These are phyloP conservation scores for Vanrija sp. DNA, from an alignment of 1,284 basidiomycete species.

Conservation along the genomic window DNA sequence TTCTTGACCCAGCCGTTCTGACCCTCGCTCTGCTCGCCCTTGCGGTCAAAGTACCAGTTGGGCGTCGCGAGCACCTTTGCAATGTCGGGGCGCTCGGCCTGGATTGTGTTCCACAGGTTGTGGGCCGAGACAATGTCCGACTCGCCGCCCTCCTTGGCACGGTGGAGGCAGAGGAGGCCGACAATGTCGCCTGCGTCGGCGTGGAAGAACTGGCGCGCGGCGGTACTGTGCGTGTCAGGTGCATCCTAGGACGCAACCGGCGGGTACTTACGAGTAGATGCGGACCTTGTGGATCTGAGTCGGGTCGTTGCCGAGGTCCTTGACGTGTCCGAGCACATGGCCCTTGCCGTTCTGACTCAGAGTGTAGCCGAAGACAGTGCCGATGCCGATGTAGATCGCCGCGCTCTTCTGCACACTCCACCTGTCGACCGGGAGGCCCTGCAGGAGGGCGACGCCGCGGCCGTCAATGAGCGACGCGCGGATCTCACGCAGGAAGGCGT, in stretches of 20 bases:
- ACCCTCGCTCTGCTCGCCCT: constrained; percentile 25
- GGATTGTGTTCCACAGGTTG: constrained; percentile 48
- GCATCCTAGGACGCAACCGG: background rate
- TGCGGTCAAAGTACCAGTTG: constrained; percentile 40
- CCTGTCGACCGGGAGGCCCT: constrained; percentile 44
- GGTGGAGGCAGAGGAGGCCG: constrained; percentile 50
- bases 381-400: constrained; percentile 48
- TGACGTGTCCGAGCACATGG: constrained; percentile 50
- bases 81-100: constrained; percentile 47
- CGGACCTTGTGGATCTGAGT: constrained; percentile 49
- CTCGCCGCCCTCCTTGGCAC: constrained; percentile 49
- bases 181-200: constrained; percentile 41
- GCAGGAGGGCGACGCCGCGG: constrained; percentile 49
- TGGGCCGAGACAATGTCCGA: constrained; percentile 50
- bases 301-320: constrained; percentile 49
- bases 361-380: constrained; percentile 43
- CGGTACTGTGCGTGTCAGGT: constrained; percentile 26
- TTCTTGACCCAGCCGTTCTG: constrained; percentile 20
- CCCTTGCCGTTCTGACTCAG: constrained; percentile 47
- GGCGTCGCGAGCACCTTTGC: constrained; percentile 39
- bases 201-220: constrained; percentile 50
- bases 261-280: constrained; percentile 42
- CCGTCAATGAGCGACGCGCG: constrained; percentile 31
- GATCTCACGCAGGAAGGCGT: constrained; percentile 21
- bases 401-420: constrained; percentile 46